Base-by-base conservation (phyloP, 169 alveolate species). In the Plasmodium inui region DNA sequence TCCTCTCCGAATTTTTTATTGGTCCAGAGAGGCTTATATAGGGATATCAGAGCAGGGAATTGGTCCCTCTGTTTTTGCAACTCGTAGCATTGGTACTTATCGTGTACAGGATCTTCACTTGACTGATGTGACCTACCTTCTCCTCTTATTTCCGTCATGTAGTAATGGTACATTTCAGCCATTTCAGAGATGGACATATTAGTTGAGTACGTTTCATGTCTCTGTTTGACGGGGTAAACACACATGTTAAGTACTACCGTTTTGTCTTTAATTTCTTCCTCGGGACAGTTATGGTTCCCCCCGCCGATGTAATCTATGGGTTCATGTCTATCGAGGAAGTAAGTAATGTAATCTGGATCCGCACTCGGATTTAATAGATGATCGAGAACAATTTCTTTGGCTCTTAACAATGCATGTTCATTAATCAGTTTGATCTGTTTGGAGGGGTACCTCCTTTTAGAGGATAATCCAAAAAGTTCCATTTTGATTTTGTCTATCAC, bases 101-200 rank as follows among this genome's bases (percentile, higher is more conserved):
- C 93, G 12, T 94, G 93, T n/a, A 82, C 74, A 0, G 95, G 95
- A 80, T 94, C 96, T 72, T 96, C 95, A 70, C 93, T 76, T 26
- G 50, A 53, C 28, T 95, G 91, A 92, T 96, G 96, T 4, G 78
- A 41, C 34, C 97, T 90, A 1, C 98, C 98, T 80, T 96, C 97
- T 39, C 83, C 92, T 61, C 98, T 95, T 19, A 94, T 70, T 89
- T 96, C 98, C 7, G 97, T 96, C 90, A 96, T 90, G 70, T 79
- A 83, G 39, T 83, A 84, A 84, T 96, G 98, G 94, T 96, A 96
- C 71, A 92, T 92, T 90, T 96, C 98, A 80, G 98, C 98, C 96
- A 96, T 84, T 70, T 96, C 98, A 90, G 94, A 94, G 3, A 96
- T 78, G 32, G 96, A 91, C 70, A 92, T 94, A 92, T 74, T 84